Conservation (phyloP, 2,329 filamentous ascomycete species). For the Fusarium pseudocircinatum region DNA sequence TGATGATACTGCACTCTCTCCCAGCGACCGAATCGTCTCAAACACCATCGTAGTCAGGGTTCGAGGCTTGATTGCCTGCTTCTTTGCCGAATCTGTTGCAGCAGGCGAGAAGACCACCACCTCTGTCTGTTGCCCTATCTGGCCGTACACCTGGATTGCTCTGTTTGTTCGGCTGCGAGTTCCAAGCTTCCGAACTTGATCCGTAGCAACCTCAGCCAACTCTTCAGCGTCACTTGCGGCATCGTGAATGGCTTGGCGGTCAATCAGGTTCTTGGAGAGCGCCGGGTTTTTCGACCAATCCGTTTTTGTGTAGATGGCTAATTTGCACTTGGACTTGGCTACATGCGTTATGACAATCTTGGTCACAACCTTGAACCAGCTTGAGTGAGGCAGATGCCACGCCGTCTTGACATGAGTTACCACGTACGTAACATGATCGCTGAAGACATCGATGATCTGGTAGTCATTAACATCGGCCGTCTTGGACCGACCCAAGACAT, state of each 20-base stretch:
- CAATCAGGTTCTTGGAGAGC: slow-evolving; percentile 69
- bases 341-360: slow-evolving; percentile 96
- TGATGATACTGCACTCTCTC: slow-evolving; percentile 78
- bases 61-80: slow-evolving; percentile 68
- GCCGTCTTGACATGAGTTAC: slow-evolving; percentile 70
- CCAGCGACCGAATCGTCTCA: slow-evolving; percentile 77
- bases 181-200: slow-evolving; percentile 80
- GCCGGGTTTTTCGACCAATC: slow-evolving; percentile 80
- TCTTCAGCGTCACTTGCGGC: slow-evolving; percentile 77
- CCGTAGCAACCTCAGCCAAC: slow-evolving; percentile 77
- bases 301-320: slow-evolving; percentile 88
- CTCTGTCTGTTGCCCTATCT: slow-evolving; percentile 74
- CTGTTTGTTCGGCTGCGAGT: slow-evolving; percentile 78
- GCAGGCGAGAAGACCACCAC: slow-evolving; percentile 68
- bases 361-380: slow-evolving; percentile 81
- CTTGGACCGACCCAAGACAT: slow-evolving; percentile 70
- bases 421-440: slow-evolving; percentile 77
- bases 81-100: slow-evolving; percentile 58
- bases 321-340: slow-evolving; percentile 90
- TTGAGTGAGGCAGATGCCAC: slow-evolving; percentile 87
- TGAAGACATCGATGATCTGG: slow-evolving; percentile 86
- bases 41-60: slow-evolving; percentile 75
- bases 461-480: slow-evolving; percentile 77
- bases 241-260: slow-evolving; percentile 79
- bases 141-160: slow-evolving; percentile 81